Conservation (phyloP, 495 filamentous ascomycete genomes). For the Ramalina intermedia region DNA sequence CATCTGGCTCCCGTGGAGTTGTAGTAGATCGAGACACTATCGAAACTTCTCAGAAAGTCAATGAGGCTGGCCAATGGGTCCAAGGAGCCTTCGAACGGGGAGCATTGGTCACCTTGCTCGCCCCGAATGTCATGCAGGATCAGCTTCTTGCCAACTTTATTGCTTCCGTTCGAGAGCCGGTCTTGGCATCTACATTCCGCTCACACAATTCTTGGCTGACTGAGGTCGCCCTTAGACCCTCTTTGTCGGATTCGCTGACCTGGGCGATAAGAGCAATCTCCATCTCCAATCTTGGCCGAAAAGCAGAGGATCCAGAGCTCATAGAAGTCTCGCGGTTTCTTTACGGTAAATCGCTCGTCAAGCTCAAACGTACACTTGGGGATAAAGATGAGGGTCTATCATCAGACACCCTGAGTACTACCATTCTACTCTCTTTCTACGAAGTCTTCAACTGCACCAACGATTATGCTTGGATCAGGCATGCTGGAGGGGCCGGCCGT, state of each 20-base stretch:
- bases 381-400: constrained; percentile 10
- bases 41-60: too few relatives aligned
- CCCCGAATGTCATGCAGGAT: constrained; percentile 1
- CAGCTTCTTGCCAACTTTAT: constrained; percentile 5
- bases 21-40: too few relatives aligned
- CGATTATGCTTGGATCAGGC: constrained; percentile 21
- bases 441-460: constrained; percentile 24
- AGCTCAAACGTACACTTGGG: constrained; percentile 18
- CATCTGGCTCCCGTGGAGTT: too few relatives aligned
- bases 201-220: constrained; percentile 7
- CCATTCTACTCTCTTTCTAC: constrained; percentile 22
- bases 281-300: constrained; percentile 1
- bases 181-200: background rate
- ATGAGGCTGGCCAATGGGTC: background rate
- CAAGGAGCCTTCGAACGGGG: background rate
- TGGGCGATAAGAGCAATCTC: constrained; percentile 4
- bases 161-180: background rate
- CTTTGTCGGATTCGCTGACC: background rate
- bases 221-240: background rate
- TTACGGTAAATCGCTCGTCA: constrained; percentile 21
- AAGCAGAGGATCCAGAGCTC: constrained; percentile 4
- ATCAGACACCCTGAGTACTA: constrained; percentile 16
- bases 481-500: constrained; percentile 22
- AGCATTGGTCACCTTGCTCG: constrained; percentile 1
- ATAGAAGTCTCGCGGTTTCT: constrained; percentile 16